Percentiles rank a stretch among this genome's conserved stretches.
Evolutionary conservation across 768 basidiomycete species (phyloP).

Genomic region (Boletus vermiculosoides): DNA sequence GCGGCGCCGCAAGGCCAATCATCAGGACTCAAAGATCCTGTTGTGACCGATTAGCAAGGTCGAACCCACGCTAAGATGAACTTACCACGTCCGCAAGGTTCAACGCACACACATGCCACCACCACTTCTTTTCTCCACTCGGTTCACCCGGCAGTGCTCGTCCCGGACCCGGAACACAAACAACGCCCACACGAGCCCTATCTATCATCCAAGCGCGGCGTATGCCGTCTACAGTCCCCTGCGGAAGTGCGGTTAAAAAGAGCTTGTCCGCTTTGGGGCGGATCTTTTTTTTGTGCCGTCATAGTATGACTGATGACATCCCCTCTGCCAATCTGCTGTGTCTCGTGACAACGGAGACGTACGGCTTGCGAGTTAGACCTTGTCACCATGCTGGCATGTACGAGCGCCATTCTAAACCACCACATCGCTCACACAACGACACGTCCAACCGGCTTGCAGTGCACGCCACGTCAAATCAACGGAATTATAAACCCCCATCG

Average conservation of each 20-base stretch:
- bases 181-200: not conserved
- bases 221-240: not conserved
- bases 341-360: not conserved
- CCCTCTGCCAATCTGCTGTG: not conserved
- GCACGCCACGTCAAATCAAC: not conserved
- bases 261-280: not conserved
- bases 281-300: not conserved
- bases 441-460: not conserved
- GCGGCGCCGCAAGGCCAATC: slow-evolving; percentile 5
- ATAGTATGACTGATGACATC: not conserved
- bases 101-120: not conserved
- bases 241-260: not conserved
- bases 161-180: not conserved
- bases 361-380: not conserved
- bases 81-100: not conserved
- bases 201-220: slow-evolving; percentile 2
- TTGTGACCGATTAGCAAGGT: not conserved
- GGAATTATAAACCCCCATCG: not conserved
- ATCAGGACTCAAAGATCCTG: not conserved
- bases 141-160: not conserved
- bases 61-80: not conserved
- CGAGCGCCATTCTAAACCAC: not conserved
- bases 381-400: not conserved
- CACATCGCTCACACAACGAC: too few relatives aligned
- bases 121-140: not conserved